phyloP scores from a whole-genome alignment of 768 basidiomycete genomes.

The Naematelia aurantialba region DNA sequence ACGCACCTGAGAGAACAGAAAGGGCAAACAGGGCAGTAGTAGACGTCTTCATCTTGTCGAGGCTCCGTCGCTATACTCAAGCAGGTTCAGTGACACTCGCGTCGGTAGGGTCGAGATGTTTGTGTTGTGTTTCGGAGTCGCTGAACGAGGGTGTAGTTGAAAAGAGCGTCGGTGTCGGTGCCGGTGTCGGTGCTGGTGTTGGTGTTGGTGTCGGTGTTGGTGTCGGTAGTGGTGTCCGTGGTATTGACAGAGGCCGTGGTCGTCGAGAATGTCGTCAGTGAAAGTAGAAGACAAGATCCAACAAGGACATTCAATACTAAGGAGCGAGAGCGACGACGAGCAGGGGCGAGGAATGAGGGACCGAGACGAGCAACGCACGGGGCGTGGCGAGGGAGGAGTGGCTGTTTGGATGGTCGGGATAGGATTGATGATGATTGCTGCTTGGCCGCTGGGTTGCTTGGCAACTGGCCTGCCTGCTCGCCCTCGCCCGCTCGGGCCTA shows the following conservation, averaged over 20 bases:
- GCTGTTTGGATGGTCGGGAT: background rate
- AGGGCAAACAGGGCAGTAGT: slow-evolving; percentile 51
- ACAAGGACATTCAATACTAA: background rate
- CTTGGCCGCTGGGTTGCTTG: too few species aligned
- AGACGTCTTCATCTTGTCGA: slow-evolving; percentile 24
- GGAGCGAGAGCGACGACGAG: background rate
- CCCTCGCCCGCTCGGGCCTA: background rate
- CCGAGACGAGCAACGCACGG: background rate
- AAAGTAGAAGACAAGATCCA: background rate
- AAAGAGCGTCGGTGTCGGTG: too few species aligned
- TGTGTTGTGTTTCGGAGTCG: background rate
- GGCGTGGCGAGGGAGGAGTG: background rate
- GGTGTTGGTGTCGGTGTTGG: too few species aligned
- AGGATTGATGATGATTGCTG: too few species aligned
- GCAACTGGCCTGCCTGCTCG: too few species aligned
- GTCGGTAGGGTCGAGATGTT: too few species aligned
- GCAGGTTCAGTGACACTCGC: background rate
- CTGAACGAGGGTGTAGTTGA: background rate
- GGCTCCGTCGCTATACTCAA: background rate
- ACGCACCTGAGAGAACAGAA: slow-evolving; percentile 55
- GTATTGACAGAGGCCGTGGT: background rate
- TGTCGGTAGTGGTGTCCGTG: too few species aligned
- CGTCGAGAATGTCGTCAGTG: too few species aligned
- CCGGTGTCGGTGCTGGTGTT: too few species aligned
- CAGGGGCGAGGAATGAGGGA: too few species aligned